Evolutionary conservation across 208 protist species (phyloP), one percentile per base, ranked within the genome.

Genomic region (Trypanosoma avium): DNA sequence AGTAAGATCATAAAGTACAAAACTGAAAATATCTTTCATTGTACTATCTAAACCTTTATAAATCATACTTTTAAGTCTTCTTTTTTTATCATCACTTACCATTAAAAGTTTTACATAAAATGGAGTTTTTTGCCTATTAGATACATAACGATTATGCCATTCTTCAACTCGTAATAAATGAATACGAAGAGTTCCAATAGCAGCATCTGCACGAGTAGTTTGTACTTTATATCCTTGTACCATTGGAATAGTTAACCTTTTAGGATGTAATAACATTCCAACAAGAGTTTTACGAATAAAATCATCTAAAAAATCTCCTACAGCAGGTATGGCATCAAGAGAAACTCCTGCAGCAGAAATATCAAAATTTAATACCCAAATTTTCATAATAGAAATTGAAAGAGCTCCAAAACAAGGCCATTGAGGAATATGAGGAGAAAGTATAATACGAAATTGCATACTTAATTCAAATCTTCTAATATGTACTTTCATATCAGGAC

Each of bases 321-420:
- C 68, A 33, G 79, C 79, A 10, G 85, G 81, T 38, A 92, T 77
- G 0, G 74, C 53, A 67, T 92, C 81, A 9, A 92, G 48, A n/a
- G 85, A 60, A 19, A 92, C 70, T 32, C 79, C 80, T 26, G 45
- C 79, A 3, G 81, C 85, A 2, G 48, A 73, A 61, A 88, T 61
- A 67, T 84, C 78, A 71, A 88, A 88, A 47, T 86, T 73, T 17
- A 88, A 67, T 8, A 81, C 62, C 24, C 79, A 81, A 26, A 73
- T 75, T 54, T 81, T 79, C 42, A 88, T 75, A 55, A 88, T 82
- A 21, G 81, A 86, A 27, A 92, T 8, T 9, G 64, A 64, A 33
- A 86, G 77, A 60, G 79, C 79, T 35, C 66, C 84, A 61, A 91
- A 84, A 67, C 84, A 91, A 9, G 84, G 84, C 84, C 84, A 91